phyloP scores from a whole-genome alignment of 2,329 filamentous ascomycete genomes.

The Verticillium tricorpus region DNA sequence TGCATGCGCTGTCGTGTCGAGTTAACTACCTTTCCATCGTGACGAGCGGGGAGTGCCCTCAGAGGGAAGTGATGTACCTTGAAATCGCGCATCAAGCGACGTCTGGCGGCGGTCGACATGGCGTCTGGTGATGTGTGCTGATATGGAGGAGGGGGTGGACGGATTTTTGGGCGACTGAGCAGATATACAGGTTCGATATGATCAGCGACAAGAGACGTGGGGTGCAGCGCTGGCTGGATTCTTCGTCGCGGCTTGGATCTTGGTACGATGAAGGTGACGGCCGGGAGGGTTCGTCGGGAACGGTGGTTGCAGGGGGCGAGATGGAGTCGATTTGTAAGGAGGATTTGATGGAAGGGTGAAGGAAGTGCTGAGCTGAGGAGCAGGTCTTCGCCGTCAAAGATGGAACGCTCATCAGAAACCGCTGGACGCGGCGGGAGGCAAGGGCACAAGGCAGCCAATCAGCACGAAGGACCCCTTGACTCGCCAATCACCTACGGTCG shows the following conservation, averaged over 20 bases:
- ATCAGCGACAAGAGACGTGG: background rate
- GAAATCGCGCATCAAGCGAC: conserved; percentile 98
- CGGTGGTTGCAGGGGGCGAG: background rate
- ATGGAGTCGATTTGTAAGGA: background rate
- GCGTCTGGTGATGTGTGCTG: conserved; percentile 9
- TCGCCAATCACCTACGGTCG: background rate
- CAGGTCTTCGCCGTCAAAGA: background rate
- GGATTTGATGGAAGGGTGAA: background rate
- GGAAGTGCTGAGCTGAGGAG: background rate
- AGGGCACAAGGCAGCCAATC: background rate
- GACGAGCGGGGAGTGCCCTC: conserved; percentile 9
- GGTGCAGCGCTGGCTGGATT: background rate
- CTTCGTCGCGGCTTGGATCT: background rate
- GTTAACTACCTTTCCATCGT: conserved; percentile 4
- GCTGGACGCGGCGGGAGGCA: background rate
- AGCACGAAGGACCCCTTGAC: background rate
- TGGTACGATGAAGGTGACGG: background rate
- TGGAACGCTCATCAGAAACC: background rate
- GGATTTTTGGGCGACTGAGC: background rate
- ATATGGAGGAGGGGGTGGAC: background rate
- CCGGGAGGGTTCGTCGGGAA: conserved; percentile 1
- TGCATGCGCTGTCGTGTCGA: conserved; percentile 79
- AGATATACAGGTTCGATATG: background rate
- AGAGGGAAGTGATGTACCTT: conserved; percentile 60
- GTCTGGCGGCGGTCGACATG: conserved; percentile 87